Base-by-base conservation (phyloP, 495 filamentous ascomycete genomes). In the Coniosporium apollinis region DNA sequence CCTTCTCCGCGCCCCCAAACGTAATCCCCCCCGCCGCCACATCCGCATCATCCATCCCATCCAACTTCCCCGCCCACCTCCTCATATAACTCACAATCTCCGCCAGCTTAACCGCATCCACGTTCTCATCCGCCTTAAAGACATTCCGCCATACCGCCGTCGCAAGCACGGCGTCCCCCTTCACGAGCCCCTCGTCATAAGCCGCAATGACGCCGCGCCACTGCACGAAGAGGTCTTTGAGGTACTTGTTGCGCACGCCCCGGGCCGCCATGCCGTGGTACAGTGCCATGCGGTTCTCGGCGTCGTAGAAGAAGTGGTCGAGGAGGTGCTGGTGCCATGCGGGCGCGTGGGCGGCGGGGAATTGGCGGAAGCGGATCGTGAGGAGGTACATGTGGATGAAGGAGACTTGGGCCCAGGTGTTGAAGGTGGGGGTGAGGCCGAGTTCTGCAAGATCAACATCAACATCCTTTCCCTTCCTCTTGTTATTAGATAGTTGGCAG, bases 311-410 rank as follows among this genome's bases (percentile, higher is more conserved):
- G 65, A 89, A 92, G 53, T 94, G 84, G 55, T 97, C 82, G 21
- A 89, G 72, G 25, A 81, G 63, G 49, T 84, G 75, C 40, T 80
- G 80, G 36, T 77, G 73, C 64, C 78, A 84, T 8, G 64, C 61
- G 33, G 60, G 61, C 19, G 64, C 67, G 15, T 74, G 65, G n/a
- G 56, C 57, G 3, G 64, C 53, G 15, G 79, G 78, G 39, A 89
- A 68, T 40, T 66, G 66, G 32, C 89, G 80, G 30, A 94, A 60
- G 28, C 87, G 78, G n/a, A 79, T 77, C n/a, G 78, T 77, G 26
- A 94, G 56, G 33, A 93, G 68, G 62, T 92, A 94, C 74, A 96
- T 79, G 61, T 97, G 85, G 10, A 96, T 68, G 62, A 96, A 84
- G 14, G 85, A 86, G 26, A 96, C 72, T 52, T 94, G 89, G 5